Evolutionary conservation across 345 rosid species (phyloP).

Genomic region (Firmiana major): DNA sequence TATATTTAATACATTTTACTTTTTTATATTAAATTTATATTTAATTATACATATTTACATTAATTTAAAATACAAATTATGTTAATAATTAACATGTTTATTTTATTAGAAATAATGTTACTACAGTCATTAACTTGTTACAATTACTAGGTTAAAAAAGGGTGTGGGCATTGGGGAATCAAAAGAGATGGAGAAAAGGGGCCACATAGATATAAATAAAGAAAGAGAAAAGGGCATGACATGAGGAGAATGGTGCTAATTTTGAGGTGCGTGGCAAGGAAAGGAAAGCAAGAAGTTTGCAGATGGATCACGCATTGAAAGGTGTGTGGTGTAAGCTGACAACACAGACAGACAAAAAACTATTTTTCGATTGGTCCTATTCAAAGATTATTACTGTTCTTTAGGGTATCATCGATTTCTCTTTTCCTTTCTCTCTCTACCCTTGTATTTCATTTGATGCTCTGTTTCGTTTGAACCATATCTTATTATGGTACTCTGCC

Average conservation of each 20-base stretch:
- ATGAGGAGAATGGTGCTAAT: conserved; percentile 1
- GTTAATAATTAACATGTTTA: too few relatives aligned
- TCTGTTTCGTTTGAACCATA: not conserved
- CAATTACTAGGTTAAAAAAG: not conserved
- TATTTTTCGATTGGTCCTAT: not conserved
- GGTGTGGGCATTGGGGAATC: too few relatives aligned
- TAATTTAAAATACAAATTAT: too few relatives aligned
- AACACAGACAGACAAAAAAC: not conserved
- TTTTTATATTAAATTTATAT: too few relatives aligned
- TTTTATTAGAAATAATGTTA: too few relatives aligned
- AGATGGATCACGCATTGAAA: not conserved
- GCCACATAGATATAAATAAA: too few relatives aligned
- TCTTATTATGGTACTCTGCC: not conserved
- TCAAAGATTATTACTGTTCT: not conserved
- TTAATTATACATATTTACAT: too few relatives aligned
- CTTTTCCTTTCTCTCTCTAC: not conserved
- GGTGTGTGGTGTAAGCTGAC: conserved; percentile 3
- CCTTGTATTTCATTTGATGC: conserved; percentile 18
- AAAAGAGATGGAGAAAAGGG: not conserved
- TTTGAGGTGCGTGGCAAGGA: not conserved
- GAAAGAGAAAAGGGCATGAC: not conserved
- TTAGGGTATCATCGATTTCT: not conserved
- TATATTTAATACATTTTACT: too few relatives aligned
- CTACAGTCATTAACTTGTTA: too few relatives aligned
- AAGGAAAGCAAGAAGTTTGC: not conserved